Conservation (phyloP, 83 land plant genomes). For the Picea mariana region DNA sequence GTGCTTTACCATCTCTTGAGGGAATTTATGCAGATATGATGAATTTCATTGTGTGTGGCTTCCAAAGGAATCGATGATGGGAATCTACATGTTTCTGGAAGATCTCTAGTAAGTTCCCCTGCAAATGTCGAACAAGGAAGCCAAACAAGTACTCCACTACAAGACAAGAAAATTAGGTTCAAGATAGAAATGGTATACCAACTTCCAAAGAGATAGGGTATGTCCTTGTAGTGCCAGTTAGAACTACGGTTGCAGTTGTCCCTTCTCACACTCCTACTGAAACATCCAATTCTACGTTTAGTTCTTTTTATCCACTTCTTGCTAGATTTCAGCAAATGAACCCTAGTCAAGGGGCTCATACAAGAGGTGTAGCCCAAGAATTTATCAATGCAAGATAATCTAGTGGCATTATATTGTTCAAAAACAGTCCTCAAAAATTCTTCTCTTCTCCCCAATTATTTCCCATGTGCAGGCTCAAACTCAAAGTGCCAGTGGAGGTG, state of each 20-base stretch:
- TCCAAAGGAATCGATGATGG: conserved; percentile 18
- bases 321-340: conserved; percentile 33
- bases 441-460: conserved; percentile 8
- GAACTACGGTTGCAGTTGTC: too few species aligned
- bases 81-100: too few species aligned
- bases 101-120: conserved; percentile 27
- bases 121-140: conserved; percentile 35
- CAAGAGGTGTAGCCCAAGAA: conserved; percentile 10
- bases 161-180: conserved; percentile 20
- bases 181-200: conserved; percentile 23
- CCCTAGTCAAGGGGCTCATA: conserved; percentile 5
- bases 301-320: conserved; percentile 30
- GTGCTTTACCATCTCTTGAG: too few species aligned
- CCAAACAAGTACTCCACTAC: conserved; percentile 16
- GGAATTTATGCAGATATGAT: too few species aligned
- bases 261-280: conserved; percentile 23
- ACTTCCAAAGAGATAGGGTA: conserved; percentile 15
- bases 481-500: background rate
- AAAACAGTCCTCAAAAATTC: conserved; percentile 10
- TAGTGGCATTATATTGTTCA: conserved; percentile 15
- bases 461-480: conserved; percentile 17
- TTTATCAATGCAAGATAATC: conserved; percentile 21
- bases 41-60: too few species aligned
- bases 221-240: conserved; percentile 34
- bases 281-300: conserved; percentile 18